Evolutionary conservation across 2,329 filamentous ascomycete species (phyloP), one percentile per base, ranked within the genome.

Genomic region (Polytolypa hystricis): DNA sequence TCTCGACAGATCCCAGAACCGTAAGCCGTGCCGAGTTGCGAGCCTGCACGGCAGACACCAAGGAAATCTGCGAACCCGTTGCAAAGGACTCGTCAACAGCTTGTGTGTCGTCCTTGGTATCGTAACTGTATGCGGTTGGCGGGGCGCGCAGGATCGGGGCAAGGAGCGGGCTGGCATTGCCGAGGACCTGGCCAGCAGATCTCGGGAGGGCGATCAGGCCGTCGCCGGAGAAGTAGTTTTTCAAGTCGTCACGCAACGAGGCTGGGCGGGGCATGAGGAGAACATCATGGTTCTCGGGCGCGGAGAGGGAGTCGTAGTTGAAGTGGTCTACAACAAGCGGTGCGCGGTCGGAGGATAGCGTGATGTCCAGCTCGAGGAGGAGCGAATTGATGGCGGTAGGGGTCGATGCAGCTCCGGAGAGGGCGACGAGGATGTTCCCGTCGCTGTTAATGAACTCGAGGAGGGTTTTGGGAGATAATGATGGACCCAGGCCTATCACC

Each of bases 321-420:
- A 96, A 95, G 69, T 98, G 91, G 63, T 96, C 91, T 43, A 96
- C 80, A 4, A 94, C 81, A 40, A 89, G 69, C 39, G 84, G 79
- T 38, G 81, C 84, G 53, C 87, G 84, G 62, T 94, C 89, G 23
- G 76, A 65, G 26, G 91, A 84, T n/a, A 95, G 74, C 47, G 79
- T 70, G 53, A 98, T 82, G 56, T 95, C 89, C 58, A 95, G 71
- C 63, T 96, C 86, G 52, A 83, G 68, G 35, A 96, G 81, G 39
- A 93, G 71, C 28, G 81, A 81, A 47, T 78, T 77, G 49, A 95
- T 65, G 32, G 83, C 77, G 37, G 74, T 77, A 10, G 89, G 78
- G 2, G 81, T 79, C 11, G 80, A 62, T 33, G 74, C 66, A 39
- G 74, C 73, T 46, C 83, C 78, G 21, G 86, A 86, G 44, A 95